These are phyloP conservation scores for Annulohypoxylon stygium DNA, from an alignment of 495 filamentous ascomycete species.

Conservation along the genomic window DNA sequence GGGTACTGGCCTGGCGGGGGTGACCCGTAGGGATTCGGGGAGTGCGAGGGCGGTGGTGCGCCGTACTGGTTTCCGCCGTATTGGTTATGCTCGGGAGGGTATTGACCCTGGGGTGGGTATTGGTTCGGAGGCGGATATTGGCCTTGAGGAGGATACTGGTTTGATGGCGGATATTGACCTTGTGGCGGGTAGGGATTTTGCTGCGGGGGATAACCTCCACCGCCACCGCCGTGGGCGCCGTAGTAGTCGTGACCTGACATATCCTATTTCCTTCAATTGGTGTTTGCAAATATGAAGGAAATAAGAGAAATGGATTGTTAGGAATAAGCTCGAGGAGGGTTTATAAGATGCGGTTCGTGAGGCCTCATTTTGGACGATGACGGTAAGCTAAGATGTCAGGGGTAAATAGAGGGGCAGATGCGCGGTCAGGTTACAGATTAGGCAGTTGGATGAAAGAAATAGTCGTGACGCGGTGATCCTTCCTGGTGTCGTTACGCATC, in stretches of 20 bases:
- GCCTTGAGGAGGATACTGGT: conserved; percentile 40
- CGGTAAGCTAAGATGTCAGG: background rate
- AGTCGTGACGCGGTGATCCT: conserved; percentile 4
- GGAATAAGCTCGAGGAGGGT: background rate
- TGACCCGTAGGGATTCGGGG: conserved; percentile 43
- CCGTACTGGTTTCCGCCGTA: conserved; percentile 36
- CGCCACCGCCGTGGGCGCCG: conserved; percentile 33
- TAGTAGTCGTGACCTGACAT: conserved; percentile 52
- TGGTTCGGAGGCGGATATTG: conserved; percentile 41
- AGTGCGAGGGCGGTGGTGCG: conserved; percentile 40
- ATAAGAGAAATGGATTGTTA: background rate
- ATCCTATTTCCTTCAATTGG: background rate
- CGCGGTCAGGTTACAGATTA: conserved; percentile 6
- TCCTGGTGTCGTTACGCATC: background rate
- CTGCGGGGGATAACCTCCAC: conserved; percentile 38
- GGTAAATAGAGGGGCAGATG: conserved; percentile 12
- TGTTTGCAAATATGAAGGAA: background rate
- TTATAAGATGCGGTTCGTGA: conserved; percentile 4
- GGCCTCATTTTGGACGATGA: conserved; percentile 3
- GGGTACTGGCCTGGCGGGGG: conserved; percentile 45
- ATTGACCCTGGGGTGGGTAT: conserved; percentile 42
- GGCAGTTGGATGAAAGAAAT: background rate
- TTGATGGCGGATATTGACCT: conserved; percentile 32
- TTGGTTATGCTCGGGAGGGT: conserved; percentile 40
- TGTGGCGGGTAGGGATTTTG: conserved; percentile 37